A percentile compares a stretch with the other conserved stretches of the same genome.
Evolutionary conservation across 2,329 filamentous ascomycete species (phyloP).

Genomic region (Arthrobotrys entomopaga): DNA sequence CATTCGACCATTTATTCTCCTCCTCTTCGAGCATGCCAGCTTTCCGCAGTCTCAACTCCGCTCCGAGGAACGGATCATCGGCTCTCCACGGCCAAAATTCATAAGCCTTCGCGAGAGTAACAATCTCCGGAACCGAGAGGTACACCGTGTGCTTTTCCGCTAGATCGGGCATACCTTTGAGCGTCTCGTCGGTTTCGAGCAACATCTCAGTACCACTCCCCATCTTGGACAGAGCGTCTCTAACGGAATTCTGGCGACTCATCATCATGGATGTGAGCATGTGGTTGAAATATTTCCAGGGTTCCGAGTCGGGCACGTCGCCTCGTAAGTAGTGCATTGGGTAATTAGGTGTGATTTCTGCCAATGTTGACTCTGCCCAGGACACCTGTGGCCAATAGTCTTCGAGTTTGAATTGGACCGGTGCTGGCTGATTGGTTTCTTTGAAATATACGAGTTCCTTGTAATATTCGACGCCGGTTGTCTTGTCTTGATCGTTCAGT

Average conservation of each 20-base stretch:
- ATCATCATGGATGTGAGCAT: constrained; percentile 37
- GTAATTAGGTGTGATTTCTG: constrained; percentile 37
- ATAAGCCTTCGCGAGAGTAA: constrained; percentile 27
- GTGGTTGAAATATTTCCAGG: constrained; percentile 50
- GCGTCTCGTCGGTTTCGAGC: constrained; percentile 35
- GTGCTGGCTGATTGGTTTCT: constrained; percentile 58
- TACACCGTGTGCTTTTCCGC: constrained; percentile 39
- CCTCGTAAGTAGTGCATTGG: constrained; percentile 30
- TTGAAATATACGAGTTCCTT: constrained; percentile 66
- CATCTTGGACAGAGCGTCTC: constrained; percentile 34
- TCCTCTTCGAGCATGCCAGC: constrained; percentile 40
- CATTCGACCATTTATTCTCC: constrained; percentile 15
- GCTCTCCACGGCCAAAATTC: constrained; percentile 52
- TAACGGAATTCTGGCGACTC: constrained; percentile 25
- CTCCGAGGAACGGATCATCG: constrained; percentile 38
- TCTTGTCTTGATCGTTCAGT: constrained; percentile 63
- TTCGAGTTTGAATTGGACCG: constrained; percentile 56
- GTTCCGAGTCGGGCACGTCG: constrained; percentile 32
- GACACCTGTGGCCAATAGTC: constrained; percentile 19
- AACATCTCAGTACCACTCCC: constrained; percentile 39
- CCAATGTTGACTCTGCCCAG: constrained; percentile 33
- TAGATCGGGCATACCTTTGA: constrained; percentile 22
- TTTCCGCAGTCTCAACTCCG: constrained; percentile 28
- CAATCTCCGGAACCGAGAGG: constrained; percentile 27
- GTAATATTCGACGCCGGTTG: constrained; percentile 64